These are phyloP conservation scores for Colletotrichum zoysiae DNA, from an alignment of 2,329 filamentous ascomycete genomes.

Conservation along the genomic window DNA sequence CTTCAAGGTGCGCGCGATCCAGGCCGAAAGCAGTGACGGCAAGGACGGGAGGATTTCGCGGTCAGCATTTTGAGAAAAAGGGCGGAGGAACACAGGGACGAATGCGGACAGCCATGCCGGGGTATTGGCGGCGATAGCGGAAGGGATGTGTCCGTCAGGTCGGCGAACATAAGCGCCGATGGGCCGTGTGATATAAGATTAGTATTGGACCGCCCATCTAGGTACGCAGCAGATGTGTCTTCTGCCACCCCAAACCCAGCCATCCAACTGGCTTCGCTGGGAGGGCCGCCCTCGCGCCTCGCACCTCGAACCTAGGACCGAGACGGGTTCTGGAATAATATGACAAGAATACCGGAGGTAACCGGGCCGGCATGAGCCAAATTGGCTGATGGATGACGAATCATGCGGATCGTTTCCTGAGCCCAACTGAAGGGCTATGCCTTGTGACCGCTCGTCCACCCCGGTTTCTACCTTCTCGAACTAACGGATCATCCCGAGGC, in stretches of 20 bases:
- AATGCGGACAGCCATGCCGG: neutral
- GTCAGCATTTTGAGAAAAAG: neutral
- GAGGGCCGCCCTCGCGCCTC: conserved; percentile 7
- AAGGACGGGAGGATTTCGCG: too few relatives aligned
- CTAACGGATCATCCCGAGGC: neutral
- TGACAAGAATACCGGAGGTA: conserved; percentile 2
- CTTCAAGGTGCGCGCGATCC: neutral
- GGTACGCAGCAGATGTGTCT: conserved; percentile 18
- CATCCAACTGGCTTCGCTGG: neutral
- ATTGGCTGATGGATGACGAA: conserved; percentile 21
- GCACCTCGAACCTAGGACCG: conserved; percentile 16
- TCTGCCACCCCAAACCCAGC: conserved; percentile 10
- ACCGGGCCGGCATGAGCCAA: neutral
- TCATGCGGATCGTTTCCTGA: neutral
- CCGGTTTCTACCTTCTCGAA: conserved; percentile 17
- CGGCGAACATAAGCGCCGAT: conserved; percentile 36
- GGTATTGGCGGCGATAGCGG: neutral
- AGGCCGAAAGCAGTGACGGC: neutral
- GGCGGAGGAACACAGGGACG: neutral
- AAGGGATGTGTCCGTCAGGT: neutral
- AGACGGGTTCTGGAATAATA: neutral
- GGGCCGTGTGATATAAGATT: conserved; percentile 7
- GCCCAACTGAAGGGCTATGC: neutral
- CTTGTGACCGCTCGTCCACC: neutral
- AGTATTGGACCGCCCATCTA: neutral